phyloP scores from a whole-genome alignment of 768 basidiomycete species.

The Leccinum ochraceum region DNA sequence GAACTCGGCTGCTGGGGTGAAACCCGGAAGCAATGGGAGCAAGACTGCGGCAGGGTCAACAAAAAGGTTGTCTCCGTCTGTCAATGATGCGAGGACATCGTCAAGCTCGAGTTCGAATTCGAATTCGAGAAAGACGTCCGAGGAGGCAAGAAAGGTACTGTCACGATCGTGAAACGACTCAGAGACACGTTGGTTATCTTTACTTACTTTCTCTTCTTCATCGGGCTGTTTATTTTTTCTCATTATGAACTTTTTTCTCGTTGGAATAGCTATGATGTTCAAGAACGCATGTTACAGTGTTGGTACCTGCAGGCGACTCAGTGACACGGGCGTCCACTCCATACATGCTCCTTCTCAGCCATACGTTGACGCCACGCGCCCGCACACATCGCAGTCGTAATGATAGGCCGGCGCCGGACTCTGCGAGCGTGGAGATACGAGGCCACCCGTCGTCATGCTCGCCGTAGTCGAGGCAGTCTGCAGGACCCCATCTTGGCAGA shows the following conservation, averaged over 20 bases:
- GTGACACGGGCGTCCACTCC: too few relatives aligned
- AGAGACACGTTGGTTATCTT: neutral
- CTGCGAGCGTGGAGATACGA: too few relatives aligned
- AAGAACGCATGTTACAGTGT: neutral
- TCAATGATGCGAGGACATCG: constrained; percentile 37
- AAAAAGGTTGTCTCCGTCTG: constrained; percentile 13
- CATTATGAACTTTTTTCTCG: neutral
- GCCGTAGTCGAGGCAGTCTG: too few relatives aligned
- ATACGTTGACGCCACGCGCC: too few relatives aligned
- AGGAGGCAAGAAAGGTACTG: constrained; percentile 40
- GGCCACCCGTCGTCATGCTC: too few relatives aligned
- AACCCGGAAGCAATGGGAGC: constrained; percentile 17
- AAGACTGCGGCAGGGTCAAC: constrained; percentile 9
- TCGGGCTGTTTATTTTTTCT: constrained; percentile 2
- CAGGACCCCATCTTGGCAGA: too few relatives aligned
- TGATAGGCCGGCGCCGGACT: too few relatives aligned
- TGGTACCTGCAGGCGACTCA: too few relatives aligned
- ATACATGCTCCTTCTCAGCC: too few relatives aligned
- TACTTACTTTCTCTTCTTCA: neutral
- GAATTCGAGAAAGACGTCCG: constrained; percentile 49
- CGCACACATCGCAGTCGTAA: too few relatives aligned
- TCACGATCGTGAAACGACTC: constrained; percentile 15
- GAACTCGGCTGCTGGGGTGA: constrained; percentile 40
- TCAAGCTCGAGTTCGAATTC: constrained; percentile 24
- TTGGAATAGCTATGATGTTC: neutral